A percentile compares a stretch with the other conserved stretches of the same genome.
phyloP scores from a whole-genome alignment of 2,329 filamentous ascomycete species.

The Amauroascus niger region DNA sequence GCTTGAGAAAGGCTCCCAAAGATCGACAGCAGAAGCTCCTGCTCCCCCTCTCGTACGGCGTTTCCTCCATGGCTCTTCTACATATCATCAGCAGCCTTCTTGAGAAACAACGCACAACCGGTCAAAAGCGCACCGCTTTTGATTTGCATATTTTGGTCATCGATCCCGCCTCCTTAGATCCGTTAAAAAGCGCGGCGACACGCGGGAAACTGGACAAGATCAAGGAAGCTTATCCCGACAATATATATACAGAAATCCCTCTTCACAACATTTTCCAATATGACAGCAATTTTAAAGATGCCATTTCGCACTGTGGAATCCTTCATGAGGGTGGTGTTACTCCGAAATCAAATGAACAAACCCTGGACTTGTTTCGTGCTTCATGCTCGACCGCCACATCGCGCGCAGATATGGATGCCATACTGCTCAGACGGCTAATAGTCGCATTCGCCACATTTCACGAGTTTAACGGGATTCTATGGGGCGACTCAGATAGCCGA shows the following conservation, averaged over 20 bases:
- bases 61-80: constrained; percentile 68
- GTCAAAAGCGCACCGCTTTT: constrained; percentile 54
- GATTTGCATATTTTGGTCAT: constrained; percentile 45
- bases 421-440: constrained; percentile 63
- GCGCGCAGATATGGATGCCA: constrained; percentile 59
- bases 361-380: constrained; percentile 48
- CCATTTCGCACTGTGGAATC: constrained; percentile 27
- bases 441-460: constrained; percentile 52
- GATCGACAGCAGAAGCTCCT: constrained; percentile 50
- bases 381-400: constrained; percentile 64
- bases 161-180: constrained; percentile 29
- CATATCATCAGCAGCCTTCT: constrained; percentile 65
- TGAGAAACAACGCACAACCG: constrained; percentile 53
- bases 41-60: constrained; percentile 71
- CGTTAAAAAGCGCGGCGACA: constrained; percentile 17
- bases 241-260: constrained; percentile 53
- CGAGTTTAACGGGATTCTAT: constrained; percentile 60
- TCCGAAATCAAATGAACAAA: constrained; percentile 32
- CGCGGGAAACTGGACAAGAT: constrained; percentile 38
- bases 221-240: constrained; percentile 53
- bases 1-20: constrained; percentile 32
- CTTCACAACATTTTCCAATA: constrained; percentile 53
- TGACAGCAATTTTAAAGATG: constrained; percentile 28
- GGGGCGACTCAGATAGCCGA: constrained; percentile 77
- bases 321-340: constrained; percentile 23